Evolutionary conservation across 495 filamentous ascomycete species (phyloP).

Genomic region (Extremus antarcticus): DNA sequence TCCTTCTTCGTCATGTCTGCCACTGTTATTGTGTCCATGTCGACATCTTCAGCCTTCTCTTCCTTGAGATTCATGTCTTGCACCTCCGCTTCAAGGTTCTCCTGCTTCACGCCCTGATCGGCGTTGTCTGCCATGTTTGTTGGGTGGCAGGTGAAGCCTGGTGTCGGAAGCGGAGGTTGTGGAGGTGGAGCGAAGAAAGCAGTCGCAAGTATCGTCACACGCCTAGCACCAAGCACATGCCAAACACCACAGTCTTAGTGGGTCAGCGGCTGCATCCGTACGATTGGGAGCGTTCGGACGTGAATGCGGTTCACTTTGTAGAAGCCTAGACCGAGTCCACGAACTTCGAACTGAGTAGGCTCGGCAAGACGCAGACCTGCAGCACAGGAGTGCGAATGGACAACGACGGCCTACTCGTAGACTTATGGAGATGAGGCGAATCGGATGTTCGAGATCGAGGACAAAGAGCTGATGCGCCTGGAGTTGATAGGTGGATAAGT

Average conservation of each 20-base stretch:
- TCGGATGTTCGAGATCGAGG: not conserved
- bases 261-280: not conserved
- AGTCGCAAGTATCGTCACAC: not conserved
- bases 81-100: constrained; percentile 24
- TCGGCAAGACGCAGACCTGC: not conserved
- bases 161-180: not conserved
- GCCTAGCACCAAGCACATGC: not conserved
- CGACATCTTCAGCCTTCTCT: constrained; percentile 18
- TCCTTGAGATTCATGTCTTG: constrained; percentile 26
- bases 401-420: not conserved
- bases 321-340: not conserved
- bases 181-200: not conserved
- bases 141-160: not conserved
- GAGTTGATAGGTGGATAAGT: not conserved
- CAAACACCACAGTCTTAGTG: not conserved
- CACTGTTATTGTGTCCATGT: constrained; percentile 13
- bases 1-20: constrained; percentile 8
- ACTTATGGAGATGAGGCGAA: not conserved
- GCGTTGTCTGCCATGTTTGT: constrained; percentile 25
- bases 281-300: not conserved
- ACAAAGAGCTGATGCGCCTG: not conserved
- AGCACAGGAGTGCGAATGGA: not conserved
- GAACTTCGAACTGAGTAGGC: not conserved
- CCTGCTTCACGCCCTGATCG: constrained; percentile 21
- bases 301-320: not conserved